A percentile compares a stretch with the other conserved stretches of the same genome.
phyloP scores from a whole-genome alignment of 2,329 filamentous ascomycete species.

The Colletotrichum sp. region DNA sequence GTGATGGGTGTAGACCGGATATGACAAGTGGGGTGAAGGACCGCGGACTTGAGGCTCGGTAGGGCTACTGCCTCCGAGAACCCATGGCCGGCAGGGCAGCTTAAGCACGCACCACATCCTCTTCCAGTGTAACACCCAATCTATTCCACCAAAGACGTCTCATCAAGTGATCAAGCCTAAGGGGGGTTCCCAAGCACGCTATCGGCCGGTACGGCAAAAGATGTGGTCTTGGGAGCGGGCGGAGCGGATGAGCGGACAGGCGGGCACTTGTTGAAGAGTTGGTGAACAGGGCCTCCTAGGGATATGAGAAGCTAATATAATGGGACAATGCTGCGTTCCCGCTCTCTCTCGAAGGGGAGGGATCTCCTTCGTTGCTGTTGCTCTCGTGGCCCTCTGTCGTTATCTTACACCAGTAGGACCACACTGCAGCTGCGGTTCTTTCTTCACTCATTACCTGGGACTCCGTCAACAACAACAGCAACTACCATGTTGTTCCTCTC shows the following conservation, averaged over 20 bases:
- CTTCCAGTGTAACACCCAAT: constrained; percentile 12
- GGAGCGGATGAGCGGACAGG: neutral
- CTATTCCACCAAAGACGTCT: constrained; percentile 10
- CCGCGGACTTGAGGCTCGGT: constrained; percentile 4
- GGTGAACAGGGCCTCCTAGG: neutral
- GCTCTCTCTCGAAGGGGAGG: neutral
- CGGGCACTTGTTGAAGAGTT: neutral
- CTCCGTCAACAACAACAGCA: neutral
- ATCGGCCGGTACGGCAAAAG: neutral
- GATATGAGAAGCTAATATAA: neutral
- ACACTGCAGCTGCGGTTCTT: neutral
- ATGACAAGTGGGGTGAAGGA: constrained; percentile 3
- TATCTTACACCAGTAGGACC: neutral
- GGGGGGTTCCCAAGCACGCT: neutral
- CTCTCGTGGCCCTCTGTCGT: neutral
- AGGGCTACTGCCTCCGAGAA: constrained; percentile 3
- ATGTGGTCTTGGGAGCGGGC: neutral
- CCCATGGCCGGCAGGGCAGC: neutral
- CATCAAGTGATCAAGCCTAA: neutral
- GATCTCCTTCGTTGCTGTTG: neutral
- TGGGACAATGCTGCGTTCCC: neutral
- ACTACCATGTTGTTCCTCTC: constrained; percentile 30
- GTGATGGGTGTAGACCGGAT: constrained; percentile 2
- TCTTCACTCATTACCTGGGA: neutral
- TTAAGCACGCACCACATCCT: neutral